Conservation (phyloP, 495 filamentous ascomycete species). For the Penicillium lagena region DNA sequence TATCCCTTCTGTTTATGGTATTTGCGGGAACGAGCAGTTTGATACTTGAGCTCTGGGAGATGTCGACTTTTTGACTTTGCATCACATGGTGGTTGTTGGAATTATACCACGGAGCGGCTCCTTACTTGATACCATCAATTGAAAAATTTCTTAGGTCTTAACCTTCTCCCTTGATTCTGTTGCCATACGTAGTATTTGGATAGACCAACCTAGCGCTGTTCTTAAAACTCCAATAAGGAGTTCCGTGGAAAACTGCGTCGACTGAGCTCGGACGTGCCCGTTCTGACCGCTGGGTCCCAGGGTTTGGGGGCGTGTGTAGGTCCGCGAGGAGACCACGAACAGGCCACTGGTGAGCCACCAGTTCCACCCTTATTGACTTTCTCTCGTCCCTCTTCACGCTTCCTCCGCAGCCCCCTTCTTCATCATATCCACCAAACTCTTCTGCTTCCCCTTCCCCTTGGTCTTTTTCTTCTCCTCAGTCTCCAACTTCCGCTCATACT, state of each 20-base stretch:
- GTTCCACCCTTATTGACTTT: no score
- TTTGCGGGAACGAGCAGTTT: conserved; percentile 5
- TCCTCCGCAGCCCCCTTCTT: conserved; percentile 9
- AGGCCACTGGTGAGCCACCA: not conserved
- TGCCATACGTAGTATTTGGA: no score
- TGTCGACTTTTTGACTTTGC: conserved; percentile 2
- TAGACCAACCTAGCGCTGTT: no score
- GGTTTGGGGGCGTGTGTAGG: no score
- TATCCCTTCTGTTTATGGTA: no score
- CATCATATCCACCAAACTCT: conserved; percentile 39
- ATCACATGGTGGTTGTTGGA: conserved; percentile 16
- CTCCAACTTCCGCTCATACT: conserved; percentile 64
- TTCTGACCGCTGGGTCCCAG: no score
- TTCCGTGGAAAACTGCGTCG: no score
- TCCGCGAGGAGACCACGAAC: not conserved
- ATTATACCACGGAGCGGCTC: conserved; percentile 11
- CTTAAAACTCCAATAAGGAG: no score
- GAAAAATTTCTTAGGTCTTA: not conserved
- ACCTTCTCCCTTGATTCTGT: no score
- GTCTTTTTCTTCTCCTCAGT: conserved; percentile 51
- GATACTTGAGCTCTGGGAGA: conserved; percentile 1
- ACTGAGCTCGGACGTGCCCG: no score
- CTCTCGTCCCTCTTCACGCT: not conserved
- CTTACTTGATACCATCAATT: conserved; percentile 23
- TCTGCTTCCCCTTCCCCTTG: conserved; percentile 35